Base-by-base conservation (phyloP, 2,329 filamentous ascomycete genomes). In the Sporothrix mexicana region DNA sequence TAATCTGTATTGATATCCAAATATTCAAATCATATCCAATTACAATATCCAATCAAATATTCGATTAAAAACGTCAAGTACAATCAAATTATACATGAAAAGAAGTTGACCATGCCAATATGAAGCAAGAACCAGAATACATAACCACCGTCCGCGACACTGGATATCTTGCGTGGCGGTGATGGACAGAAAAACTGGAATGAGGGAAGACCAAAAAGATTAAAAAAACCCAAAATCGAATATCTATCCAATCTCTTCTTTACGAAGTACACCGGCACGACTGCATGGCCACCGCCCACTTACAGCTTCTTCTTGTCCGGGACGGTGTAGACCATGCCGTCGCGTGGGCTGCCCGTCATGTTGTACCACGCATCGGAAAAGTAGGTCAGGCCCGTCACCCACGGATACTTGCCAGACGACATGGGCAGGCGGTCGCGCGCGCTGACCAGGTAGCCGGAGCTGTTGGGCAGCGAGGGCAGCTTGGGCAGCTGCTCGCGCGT, bases 301-400 rank as follows among this genome's bases (percentile, higher is more conserved):
- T 59, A 74, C 23, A 30, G 6, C 9, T 9, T 71, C 66, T 75
- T 75, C 59, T 74, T 72, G 12, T 72, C 69, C 10, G 72, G 69
- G 17, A 70, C 68, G 0, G 66, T 57, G 64, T 75, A 77, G 17
- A 57, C 70, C 61, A 77, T 75, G 43, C 75, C 75, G 43, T 75
- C 72, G 1, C 53, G 64, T 8, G 72, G 36, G 36, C 69, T 74
- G 61, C 76, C 76, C 1, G 70, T 45, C 17, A 45, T 41, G 61
- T 75, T 70, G 88, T 71, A 68, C 76, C 75, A 78, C 13, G 73
- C 15, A 69, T 80, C 79, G 45, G 70, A 73, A 12, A 74, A 43
- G 75, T 76, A 80, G 59, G 73, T 76, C 41, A 68, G 45, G 1
- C 78, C 78, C 41, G 74, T 76, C 51, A 74, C 49, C 79, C 79